phyloP scores from a whole-genome alignment of 331 rosid genomes.

The Pyracantha coccinea region DNA sequence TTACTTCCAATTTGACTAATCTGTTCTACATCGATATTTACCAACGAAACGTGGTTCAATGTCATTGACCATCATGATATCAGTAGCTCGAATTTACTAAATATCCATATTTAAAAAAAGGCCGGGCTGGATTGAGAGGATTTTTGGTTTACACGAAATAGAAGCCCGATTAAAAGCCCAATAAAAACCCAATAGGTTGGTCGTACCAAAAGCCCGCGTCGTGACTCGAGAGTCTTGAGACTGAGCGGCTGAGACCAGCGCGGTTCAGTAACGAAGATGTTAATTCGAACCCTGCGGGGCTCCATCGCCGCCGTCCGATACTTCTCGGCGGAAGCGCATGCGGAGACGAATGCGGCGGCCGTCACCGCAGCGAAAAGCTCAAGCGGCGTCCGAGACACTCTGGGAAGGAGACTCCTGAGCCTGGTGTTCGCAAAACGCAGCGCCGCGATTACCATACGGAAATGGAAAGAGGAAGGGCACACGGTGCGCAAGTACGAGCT shows the following conservation, averaged over 20 bases:
- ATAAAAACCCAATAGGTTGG: too few relatives aligned
- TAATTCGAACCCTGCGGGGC: slow-evolving; percentile 18
- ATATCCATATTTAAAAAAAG: too few relatives aligned
- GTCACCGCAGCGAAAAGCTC: neutral
- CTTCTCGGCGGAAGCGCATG: slow-evolving; percentile 22
- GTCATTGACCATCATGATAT: too few relatives aligned
- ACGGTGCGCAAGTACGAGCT: slow-evolving; percentile 58
- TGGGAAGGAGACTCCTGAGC: slow-evolving; percentile 69
- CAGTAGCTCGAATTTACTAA: too few relatives aligned
- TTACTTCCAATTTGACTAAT: too few relatives aligned
- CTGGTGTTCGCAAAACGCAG: slow-evolving; percentile 63
- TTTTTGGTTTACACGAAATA: too few relatives aligned
- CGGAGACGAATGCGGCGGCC: neutral
- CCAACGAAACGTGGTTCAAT: too few relatives aligned
- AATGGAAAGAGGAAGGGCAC: slow-evolving; percentile 80
- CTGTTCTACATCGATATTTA: too few relatives aligned
- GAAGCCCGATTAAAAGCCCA: too few relatives aligned
- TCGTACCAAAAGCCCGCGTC: too few relatives aligned
- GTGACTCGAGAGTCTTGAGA: too few relatives aligned
- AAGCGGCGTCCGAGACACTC: slow-evolving; percentile 46
- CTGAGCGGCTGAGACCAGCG: neutral
- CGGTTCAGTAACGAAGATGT: neutral
- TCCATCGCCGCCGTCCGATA: slow-evolving; percentile 16
- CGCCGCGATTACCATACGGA: slow-evolving; percentile 57
- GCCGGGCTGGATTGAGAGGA: too few relatives aligned